Conservation (phyloP, 164 flowering plant species). For the Aristolochia contorta region DNA sequence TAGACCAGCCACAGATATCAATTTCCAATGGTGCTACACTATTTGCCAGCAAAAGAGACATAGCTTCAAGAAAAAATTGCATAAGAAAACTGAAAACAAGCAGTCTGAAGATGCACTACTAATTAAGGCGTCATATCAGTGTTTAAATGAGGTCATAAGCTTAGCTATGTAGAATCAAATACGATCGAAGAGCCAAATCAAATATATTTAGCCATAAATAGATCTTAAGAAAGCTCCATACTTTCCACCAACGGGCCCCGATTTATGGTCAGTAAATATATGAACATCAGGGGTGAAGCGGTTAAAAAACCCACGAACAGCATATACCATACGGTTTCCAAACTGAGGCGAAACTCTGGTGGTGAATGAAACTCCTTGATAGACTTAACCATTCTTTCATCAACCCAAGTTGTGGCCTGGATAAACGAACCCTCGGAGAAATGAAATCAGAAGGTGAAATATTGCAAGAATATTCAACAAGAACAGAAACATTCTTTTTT, state of each 20-base stretch:
- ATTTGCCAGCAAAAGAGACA: too few relatives aligned
- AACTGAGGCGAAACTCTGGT: slow-evolving; percentile 61
- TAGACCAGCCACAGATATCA: not conserved
- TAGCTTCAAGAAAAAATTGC: too few relatives aligned
- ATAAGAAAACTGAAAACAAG: too few relatives aligned
- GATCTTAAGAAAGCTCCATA: slow-evolving; percentile 13
- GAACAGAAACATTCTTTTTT: too few relatives aligned
- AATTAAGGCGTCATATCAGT: too few relatives aligned
- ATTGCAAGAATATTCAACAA: not conserved
- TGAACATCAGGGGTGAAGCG: slow-evolving; percentile 81
- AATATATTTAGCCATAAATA: not conserved
- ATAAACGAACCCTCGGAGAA: slow-evolving; percentile 3
- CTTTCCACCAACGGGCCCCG: slow-evolving; percentile 75
- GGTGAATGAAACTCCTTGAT: slow-evolving; percentile 69
- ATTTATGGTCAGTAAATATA: slow-evolving; percentile 62
- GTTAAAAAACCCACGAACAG: slow-evolving; percentile 84
- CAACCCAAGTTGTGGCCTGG: slow-evolving; percentile 82
- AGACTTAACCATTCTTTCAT: slow-evolving; percentile 87
- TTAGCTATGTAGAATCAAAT: not conserved
- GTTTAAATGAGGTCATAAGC: too few relatives aligned
- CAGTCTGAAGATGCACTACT: too few relatives aligned
- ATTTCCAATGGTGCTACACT: too few relatives aligned
- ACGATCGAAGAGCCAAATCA: not conserved
- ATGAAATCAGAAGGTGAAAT: not conserved
- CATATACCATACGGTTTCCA: slow-evolving; percentile 61